These are phyloP conservation scores for Cyberlindnera japonica DNA, from an alignment of 805 yeast genomes.

Conservation along the genomic window DNA sequence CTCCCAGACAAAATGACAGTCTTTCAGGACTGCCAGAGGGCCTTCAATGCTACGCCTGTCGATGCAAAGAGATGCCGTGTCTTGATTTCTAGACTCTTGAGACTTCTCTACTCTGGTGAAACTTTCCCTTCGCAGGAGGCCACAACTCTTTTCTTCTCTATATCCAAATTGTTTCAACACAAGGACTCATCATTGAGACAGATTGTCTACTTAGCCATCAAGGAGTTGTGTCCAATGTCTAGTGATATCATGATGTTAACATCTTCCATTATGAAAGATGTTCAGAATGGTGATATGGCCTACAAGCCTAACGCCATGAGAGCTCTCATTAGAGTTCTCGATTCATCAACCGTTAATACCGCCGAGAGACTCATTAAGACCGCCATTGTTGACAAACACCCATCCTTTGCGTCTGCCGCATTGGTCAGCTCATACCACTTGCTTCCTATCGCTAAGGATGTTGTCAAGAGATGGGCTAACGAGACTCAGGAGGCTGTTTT, in stretches of 20 bases:
- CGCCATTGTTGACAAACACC: slow-evolving; percentile 87
- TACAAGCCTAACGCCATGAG: slow-evolving; percentile 95
- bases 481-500: slow-evolving; percentile 90
- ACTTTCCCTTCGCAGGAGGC: slow-evolving; percentile 85
- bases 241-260: slow-evolving; percentile 97
- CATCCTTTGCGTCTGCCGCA: slow-evolving; percentile 90
- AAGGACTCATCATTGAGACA: slow-evolving; percentile 85
- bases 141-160: slow-evolving; percentile 87
- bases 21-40: slow-evolving; percentile 90
- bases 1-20: slow-evolving; percentile 95
- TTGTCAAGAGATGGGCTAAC: slow-evolving; percentile 89
- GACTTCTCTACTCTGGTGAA: slow-evolving; percentile 83
- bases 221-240: slow-evolving; percentile 80
- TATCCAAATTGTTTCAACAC: slow-evolving; percentile 93
- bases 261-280: slow-evolving; percentile 96
- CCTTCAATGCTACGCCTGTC: slow-evolving; percentile 88
- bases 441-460: slow-evolving; percentile 84
- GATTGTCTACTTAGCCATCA: slow-evolving; percentile 88
- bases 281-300: slow-evolving; percentile 80
- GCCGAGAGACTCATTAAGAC: slow-evolving; percentile 90
- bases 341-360: slow-evolving; percentile 85
- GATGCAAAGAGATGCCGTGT: slow-evolving; percentile 83
- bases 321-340: slow-evolving; percentile 85
- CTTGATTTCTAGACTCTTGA: slow-evolving; percentile 75
- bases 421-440: slow-evolving; percentile 86